Percentiles rank a stretch among this genome's conserved stretches.
phyloP scores from a whole-genome alignment of 148 eudicot species.

The Chenopodium berlandieri region DNA sequence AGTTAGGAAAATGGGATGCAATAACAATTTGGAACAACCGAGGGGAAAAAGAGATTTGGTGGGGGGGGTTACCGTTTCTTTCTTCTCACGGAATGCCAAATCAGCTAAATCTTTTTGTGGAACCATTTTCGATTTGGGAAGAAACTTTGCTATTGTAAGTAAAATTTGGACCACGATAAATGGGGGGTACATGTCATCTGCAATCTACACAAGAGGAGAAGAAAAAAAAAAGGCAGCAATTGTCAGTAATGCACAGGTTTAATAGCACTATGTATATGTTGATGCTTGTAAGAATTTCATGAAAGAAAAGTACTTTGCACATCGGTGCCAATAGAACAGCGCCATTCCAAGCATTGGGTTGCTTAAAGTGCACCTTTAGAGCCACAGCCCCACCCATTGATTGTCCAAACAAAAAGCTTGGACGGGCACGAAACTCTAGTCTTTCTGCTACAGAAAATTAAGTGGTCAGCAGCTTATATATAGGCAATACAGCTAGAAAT shows the following conservation, averaged over 20 bases:
- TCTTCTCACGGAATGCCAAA: constrained; percentile 83
- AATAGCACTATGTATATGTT: constrained; percentile 1
- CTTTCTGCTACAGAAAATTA: constrained; percentile 44
- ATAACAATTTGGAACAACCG: neutral
- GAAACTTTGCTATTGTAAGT: constrained; percentile 62
- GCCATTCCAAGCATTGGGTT: constrained; percentile 83
- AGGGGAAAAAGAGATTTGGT: neutral
- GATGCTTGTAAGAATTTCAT: neutral
- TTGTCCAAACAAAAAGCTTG: constrained; percentile 81
- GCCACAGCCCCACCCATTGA: constrained; percentile 99
- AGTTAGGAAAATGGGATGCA: neutral
- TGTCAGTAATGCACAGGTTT: neutral
- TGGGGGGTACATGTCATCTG: constrained; percentile 91
- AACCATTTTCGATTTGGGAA: constrained; percentile 81
- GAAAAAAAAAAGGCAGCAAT: neutral
- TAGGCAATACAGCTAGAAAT: neutral
- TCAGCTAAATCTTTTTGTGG: constrained; percentile 72
- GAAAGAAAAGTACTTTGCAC: constrained; percentile 70
- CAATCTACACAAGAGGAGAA: constrained; percentile 50
- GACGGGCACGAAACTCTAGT: constrained; percentile 51
- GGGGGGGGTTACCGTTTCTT: constrained; percentile 53
- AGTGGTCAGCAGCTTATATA: neutral
- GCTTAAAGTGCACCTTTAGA: constrained; percentile 82
- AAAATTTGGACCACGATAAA: constrained; percentile 59
- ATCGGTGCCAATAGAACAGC: constrained; percentile 94